A percentile compares a stretch with the other conserved stretches of the same genome.
Evolutionary conservation across 495 filamentous ascomycete genomes (phyloP).

Genomic region (Jackrogersella multiformis): DNA sequence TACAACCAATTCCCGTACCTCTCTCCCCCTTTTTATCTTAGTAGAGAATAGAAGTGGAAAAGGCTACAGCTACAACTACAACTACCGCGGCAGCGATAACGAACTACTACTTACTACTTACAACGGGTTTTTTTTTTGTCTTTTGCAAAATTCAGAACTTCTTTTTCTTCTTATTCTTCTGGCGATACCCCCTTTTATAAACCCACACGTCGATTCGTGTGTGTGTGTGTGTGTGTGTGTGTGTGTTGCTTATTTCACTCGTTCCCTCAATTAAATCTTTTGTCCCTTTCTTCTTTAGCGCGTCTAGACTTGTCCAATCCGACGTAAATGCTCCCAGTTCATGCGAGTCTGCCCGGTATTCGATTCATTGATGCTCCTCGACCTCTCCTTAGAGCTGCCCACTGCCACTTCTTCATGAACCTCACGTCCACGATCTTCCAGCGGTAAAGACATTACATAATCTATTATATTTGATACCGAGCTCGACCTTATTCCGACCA

Average conservation of each 20-base stretch:
- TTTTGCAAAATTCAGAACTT: conserved; percentile 19
- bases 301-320: conserved; percentile 28
- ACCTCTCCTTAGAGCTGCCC: conserved; percentile 17
- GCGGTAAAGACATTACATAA: conserved; percentile 39
- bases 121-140: too few species aligned
- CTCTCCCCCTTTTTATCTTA: neutral
- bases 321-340: conserved; percentile 36
- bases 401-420: too few species aligned
- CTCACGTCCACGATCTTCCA: conserved; percentile 3
- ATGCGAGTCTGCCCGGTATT: conserved; percentile 19
- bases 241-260: conserved; percentile 47
- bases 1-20: neutral
- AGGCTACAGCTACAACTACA: conserved; percentile 1
- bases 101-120: too few species aligned
- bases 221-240: conserved; percentile 38
- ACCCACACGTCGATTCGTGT: conserved; percentile 47
- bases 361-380: conserved; percentile 26
- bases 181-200: conserved; percentile 47
- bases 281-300: conserved; percentile 37
- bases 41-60: conserved; percentile 3
- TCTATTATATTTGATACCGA: conserved; percentile 31
- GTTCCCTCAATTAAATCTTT: conserved; percentile 45
- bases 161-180: conserved; percentile 29
- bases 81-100: conserved; percentile 16
- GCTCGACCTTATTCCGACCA: conserved; percentile 15